phyloP scores from a whole-genome alignment of 1,284 basidiomycete genomes.

The Ustilago shanxiensis region DNA sequence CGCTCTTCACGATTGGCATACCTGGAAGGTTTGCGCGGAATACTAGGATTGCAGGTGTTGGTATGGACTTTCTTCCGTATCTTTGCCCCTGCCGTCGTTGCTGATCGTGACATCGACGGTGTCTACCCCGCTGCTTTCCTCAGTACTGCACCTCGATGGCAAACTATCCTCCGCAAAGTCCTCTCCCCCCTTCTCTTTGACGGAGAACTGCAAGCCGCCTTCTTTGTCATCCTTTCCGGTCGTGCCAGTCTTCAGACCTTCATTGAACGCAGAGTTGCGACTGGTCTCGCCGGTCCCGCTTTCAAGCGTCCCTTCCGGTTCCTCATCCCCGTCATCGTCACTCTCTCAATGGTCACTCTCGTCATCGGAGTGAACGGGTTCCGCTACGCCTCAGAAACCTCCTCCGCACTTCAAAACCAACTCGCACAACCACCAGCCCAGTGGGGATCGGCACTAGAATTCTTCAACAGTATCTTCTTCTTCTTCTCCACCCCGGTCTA shows the following conservation, averaged over 20 bases:
- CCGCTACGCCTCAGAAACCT: slow-evolving; percentile 32
- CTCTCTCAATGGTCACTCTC: slow-evolving; percentile 45
- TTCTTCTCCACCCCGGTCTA: slow-evolving; percentile 48
- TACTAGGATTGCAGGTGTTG: slow-evolving; percentile 54
- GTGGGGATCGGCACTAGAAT: slow-evolving; percentile 47
- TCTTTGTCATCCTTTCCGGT: slow-evolving; percentile 57
- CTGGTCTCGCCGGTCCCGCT: slow-evolving; percentile 49
- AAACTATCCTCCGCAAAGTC: slow-evolving; percentile 51
- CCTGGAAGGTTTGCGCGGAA: slow-evolving; percentile 52
- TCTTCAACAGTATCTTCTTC: slow-evolving; percentile 53
- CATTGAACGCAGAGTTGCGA: slow-evolving; percentile 47
- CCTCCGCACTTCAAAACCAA: slow-evolving; percentile 33
- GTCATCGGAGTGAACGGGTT: slow-evolving; percentile 51
- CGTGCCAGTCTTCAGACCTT: slow-evolving; percentile 53
- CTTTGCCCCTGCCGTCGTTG: slow-evolving; percentile 58
- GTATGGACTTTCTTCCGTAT: slow-evolving; percentile 61
- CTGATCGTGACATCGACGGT: slow-evolving; percentile 48
- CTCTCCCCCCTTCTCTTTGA: slow-evolving; percentile 56
- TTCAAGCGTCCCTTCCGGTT: slow-evolving; percentile 60
- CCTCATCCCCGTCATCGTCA: slow-evolving; percentile 48
- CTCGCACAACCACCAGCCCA: slow-evolving; percentile 42
- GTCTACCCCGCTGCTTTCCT: slow-evolving; percentile 48
- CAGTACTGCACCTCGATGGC: slow-evolving; percentile 34
- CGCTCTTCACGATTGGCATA: slow-evolving; percentile 26
- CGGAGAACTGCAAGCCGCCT: slow-evolving; percentile 49